Conservation (phyloP, 2,329 filamentous ascomycete species). For the Neonectria coccinea region DNA sequence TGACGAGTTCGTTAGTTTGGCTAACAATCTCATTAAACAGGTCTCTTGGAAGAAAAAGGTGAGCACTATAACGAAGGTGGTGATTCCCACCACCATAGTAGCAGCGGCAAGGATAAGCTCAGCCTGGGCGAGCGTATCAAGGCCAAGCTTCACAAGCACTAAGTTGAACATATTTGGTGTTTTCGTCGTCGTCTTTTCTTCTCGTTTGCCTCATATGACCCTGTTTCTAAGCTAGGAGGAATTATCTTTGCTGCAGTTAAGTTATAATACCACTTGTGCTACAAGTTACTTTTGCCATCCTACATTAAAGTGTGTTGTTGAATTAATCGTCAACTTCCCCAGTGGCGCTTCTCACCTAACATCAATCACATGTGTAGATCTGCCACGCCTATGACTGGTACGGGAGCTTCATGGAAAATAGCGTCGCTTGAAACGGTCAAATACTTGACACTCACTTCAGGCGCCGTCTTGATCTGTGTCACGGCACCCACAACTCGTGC, state of each 20-base stretch:
- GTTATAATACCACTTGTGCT: constrained; percentile 13
- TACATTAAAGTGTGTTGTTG: too few species aligned
- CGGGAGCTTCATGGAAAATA: not conserved
- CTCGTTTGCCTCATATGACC: not conserved
- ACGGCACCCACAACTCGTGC: constrained; percentile 11
- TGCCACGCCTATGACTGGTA: not conserved
- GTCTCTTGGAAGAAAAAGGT: constrained; percentile 52
- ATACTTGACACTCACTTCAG: constrained; percentile 17
- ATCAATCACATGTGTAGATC: too few species aligned
- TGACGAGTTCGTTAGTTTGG: not conserved
- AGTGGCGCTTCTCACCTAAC: too few species aligned
- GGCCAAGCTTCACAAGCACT: constrained; percentile 71
- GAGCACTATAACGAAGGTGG: constrained; percentile 37
- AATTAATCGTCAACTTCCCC: too few species aligned
- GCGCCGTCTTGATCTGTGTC: constrained; percentile 1
- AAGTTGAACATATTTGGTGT: constrained; percentile 23
- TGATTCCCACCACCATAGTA: constrained; percentile 28
- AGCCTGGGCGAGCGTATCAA: constrained; percentile 74
- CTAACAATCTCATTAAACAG: constrained; percentile 35
- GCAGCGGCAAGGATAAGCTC: constrained; percentile 57
- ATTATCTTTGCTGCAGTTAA: not conserved
- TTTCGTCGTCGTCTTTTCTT: not conserved
- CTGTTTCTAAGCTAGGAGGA: constrained; percentile 7
- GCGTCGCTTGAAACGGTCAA: not conserved
- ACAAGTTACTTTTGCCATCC: not conserved